phyloP scores from a whole-genome alignment of 768 basidiomycete species.

The Cystobasidium ongulense region DNA sequence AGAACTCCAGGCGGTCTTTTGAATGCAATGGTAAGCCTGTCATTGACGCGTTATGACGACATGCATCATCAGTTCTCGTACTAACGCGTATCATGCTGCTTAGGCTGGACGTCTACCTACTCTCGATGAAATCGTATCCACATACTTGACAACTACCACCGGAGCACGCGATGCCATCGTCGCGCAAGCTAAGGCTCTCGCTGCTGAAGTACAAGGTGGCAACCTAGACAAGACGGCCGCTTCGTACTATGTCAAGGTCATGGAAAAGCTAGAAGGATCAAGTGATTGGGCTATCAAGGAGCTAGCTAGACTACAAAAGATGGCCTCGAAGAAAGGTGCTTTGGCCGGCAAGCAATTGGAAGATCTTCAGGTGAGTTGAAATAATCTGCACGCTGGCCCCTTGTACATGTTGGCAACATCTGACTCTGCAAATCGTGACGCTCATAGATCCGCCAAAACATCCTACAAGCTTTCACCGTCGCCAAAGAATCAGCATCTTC shows the following conservation, averaged over 20 bases:
- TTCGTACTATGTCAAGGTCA: conserved; percentile 76
- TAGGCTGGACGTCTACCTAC: conserved; percentile 73
- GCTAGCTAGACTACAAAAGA: conserved; percentile 51
- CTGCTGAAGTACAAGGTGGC: conserved; percentile 50
- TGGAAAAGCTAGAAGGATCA: conserved; percentile 73
- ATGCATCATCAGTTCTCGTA: not conserved
- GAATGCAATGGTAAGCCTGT: conserved; percentile 49
- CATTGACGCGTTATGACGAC: too few relatives aligned
- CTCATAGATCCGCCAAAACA: conserved; percentile 25
- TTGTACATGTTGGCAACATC: not conserved
- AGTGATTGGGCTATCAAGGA: conserved; percentile 80
- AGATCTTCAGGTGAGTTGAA: conserved; percentile 53
- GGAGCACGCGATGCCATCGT: conserved; percentile 57
- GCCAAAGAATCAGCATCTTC: conserved; percentile 6
- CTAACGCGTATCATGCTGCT: not conserved
- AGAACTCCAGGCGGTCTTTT: conserved; percentile 76
- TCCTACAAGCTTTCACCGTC: conserved; percentile 17
- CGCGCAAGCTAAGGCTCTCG: conserved; percentile 57
- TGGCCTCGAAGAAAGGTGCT: conserved; percentile 53
- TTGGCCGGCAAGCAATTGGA: conserved; percentile 72
- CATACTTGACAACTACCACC: conserved; percentile 60
- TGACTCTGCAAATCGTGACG: not conserved
- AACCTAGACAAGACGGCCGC: conserved; percentile 43
- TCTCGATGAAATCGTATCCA: conserved; percentile 67
- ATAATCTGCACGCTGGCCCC: not conserved